A percentile compares a stretch with the other conserved stretches of the same genome.
phyloP scores from a whole-genome alignment of 1,284 basidiomycete species.

The Ustilago tritici region DNA sequence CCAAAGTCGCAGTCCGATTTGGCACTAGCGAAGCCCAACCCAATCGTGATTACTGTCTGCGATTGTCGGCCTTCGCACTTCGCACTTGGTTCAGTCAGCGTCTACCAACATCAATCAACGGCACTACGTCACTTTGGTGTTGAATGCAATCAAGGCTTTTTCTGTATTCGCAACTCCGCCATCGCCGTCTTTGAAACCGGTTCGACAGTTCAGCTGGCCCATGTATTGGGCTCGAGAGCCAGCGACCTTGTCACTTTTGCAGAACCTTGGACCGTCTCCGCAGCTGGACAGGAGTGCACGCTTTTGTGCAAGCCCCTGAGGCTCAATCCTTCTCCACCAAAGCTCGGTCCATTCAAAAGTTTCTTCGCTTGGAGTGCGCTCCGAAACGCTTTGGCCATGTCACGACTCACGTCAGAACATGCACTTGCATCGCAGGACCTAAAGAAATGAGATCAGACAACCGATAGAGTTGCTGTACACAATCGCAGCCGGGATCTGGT shows the following conservation, averaged over 20 bases:
- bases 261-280: not conserved
- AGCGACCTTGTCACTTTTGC: not conserved
- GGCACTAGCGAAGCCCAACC: not conserved
- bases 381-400: not conserved
- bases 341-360: not conserved
- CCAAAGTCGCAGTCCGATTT: not conserved
- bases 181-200: too few species aligned
- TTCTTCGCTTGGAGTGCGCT: not conserved
- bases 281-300: too few species aligned
- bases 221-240: not conserved
- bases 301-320: too few species aligned
- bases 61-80: slow-evolving; percentile 1
- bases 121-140: not conserved
- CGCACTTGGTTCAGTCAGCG: slow-evolving; percentile 3
- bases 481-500: not conserved
- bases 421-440: not conserved
- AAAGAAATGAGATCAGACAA: not conserved
- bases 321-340: not conserved
- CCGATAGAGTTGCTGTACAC: not conserved
- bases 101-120: not conserved
- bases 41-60: not conserved
- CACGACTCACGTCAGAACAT: not conserved
- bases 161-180: slow-evolving; percentile 1
- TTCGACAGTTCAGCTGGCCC: not conserved
- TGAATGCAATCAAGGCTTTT: not conserved